These are phyloP conservation scores for Fraxinus dipetala DNA, from an alignment of 305 asterid genomes.

Conservation along the genomic window DNA sequence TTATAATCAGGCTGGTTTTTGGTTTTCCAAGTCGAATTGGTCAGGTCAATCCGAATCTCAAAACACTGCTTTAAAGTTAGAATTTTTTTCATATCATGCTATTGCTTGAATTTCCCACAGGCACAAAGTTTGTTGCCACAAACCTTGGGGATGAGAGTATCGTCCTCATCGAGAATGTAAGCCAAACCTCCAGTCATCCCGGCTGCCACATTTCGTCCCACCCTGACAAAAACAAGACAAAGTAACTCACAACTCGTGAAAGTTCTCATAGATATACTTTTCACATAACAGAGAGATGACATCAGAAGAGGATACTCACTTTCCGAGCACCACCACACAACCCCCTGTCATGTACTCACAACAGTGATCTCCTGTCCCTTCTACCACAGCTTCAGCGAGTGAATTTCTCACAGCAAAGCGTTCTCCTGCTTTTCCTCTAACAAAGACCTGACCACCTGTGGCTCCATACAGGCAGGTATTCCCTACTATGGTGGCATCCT, in stretches of 20 bases:
- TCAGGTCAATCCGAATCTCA: neutral
- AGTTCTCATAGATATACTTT: neutral
- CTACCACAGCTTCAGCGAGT: conserved; percentile 93
- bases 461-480: conserved; percentile 98
- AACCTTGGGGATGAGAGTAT: conserved; percentile 82
- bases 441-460: conserved; percentile 93
- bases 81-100: neutral
- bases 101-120: neutral
- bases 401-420: conserved; percentile 97
- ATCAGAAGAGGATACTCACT: conserved; percentile 51
- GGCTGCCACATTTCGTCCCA: conserved; percentile 94
- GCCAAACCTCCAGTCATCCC: conserved; percentile 98
- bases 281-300: neutral
- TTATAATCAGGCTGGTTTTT: neutral
- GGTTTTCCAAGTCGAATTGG: neutral
- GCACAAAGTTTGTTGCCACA: conserved; percentile 2
- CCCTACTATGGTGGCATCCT: conserved; percentile 93
- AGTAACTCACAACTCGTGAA: neutral
- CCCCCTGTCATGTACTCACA: conserved; percentile 99
- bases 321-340: conserved; percentile 88
- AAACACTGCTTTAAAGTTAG: neutral
- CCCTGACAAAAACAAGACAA: conserved; percentile 46
- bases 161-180: conserved; percentile 89
- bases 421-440: conserved; percentile 91
- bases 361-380: conserved; percentile 96